Evolutionary conservation across 805 yeast genomes (phyloP).

Genomic region (Metschnikowia aberdeeniae): DNA sequence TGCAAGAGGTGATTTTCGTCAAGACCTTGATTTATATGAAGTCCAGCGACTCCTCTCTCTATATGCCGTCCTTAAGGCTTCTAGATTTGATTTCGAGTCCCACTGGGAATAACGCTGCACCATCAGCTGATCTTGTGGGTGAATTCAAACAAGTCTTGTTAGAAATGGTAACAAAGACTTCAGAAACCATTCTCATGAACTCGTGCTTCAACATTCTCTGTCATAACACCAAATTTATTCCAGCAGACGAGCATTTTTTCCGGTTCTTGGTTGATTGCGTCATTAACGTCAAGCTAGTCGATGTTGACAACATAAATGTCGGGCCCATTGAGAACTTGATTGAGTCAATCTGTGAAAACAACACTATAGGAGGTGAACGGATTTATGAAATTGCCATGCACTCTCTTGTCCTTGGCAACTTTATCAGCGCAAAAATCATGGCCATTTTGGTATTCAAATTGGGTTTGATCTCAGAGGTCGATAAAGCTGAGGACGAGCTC

Average conservation of each 20-base stretch:
- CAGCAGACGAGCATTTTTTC: constrained; percentile 8
- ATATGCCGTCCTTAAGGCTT: constrained; percentile 20
- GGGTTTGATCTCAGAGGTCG: constrained; percentile 21
- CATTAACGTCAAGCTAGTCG: constrained; percentile 16
- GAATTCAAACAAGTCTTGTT: constrained; percentile 7
- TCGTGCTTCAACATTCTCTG: constrained; percentile 11
- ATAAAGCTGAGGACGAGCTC: constrained; percentile 26
- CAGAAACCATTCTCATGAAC: constrained; percentile 11
- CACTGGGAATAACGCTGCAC: constrained; percentile 3
- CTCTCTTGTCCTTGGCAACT: constrained; percentile 17
- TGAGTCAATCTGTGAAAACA: constrained; percentile 7
- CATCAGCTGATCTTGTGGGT: background rate
- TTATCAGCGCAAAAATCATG: constrained; percentile 28
- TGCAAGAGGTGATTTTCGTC: constrained; percentile 18
- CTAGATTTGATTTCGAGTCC: constrained; percentile 10
- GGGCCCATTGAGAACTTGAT: constrained; percentile 17
- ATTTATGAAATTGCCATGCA: constrained; percentile 7
- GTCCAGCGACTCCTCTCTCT: constrained; percentile 27
- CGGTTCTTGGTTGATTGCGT: constrained; percentile 11
- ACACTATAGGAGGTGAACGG: constrained; percentile 3
- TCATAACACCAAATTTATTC: constrained; percentile 6
- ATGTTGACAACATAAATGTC: constrained; percentile 18
- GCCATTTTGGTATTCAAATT: constrained; percentile 13
- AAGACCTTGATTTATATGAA: constrained; percentile 20
- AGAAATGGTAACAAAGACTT: constrained; percentile 7